phyloP scores from a whole-genome alignment of 129 eudicot species.

The Scalesia atractyloides region DNA sequence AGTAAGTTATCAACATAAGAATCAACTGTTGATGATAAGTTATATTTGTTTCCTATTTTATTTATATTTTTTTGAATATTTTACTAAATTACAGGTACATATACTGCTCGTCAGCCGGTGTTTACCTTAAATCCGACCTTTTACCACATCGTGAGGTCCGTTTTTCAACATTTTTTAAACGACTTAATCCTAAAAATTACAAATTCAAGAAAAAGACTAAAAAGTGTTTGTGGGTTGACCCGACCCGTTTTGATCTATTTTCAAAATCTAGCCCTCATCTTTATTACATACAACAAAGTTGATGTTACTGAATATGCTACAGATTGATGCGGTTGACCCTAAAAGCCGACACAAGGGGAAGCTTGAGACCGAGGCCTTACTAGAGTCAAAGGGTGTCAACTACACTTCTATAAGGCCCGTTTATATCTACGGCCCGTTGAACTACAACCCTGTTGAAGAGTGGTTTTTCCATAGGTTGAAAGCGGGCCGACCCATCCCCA shows the following conservation, averaged over 20 bases:
- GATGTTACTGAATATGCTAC: neutral
- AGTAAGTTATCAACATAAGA: constrained; percentile 53
- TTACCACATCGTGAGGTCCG: constrained; percentile 89
- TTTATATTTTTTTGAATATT: neutral
- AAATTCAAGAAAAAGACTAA: neutral
- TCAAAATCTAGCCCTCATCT: neutral
- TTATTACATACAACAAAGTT: neutral
- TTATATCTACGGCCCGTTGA: neutral
- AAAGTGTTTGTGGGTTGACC: neutral
- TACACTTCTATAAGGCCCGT: neutral
- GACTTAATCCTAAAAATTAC: neutral
- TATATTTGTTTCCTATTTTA: neutral
- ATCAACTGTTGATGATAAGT: neutral
- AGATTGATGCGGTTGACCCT: neutral
- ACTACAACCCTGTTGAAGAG: constrained; percentile 13
- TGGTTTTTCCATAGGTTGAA: constrained; percentile 97
- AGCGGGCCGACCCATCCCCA: constrained; percentile 96
- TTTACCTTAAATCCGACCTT: constrained; percentile 88
- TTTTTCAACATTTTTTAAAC: constrained; percentile 6
- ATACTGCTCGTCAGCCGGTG: constrained; percentile 98
- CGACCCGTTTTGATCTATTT: neutral
- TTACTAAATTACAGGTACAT: constrained; percentile 64
- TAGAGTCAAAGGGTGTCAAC: neutral
- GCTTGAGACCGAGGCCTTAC: neutral
- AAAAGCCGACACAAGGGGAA: constrained; percentile 25